These are phyloP conservation scores for Vaccinium darrowii DNA, from an alignment of 148 eudicot species.

Conservation along the genomic window DNA sequence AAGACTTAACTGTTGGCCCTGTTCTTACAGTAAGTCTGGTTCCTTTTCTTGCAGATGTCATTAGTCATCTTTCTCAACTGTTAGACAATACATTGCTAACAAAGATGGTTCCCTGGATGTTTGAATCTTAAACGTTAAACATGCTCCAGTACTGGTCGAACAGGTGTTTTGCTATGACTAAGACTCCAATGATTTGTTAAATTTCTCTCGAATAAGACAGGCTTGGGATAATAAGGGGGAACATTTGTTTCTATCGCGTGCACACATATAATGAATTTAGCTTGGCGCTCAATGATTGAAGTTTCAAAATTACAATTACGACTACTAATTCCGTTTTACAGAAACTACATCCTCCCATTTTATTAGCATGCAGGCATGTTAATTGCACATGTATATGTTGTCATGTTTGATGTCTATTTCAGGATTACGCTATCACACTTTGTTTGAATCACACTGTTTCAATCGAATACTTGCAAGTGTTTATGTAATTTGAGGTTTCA, in stretches of 20 bases:
- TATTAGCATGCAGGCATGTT: background rate
- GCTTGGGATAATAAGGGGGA: background rate
- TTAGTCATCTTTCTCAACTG: background rate
- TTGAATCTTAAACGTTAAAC: background rate
- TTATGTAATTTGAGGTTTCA: constrained; percentile 63
- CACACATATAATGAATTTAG: background rate
- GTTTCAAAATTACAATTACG: background rate
- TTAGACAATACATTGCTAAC: background rate
- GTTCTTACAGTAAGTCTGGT: constrained; percentile 71
- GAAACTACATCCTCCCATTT: too few species aligned
- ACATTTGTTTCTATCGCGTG: background rate
- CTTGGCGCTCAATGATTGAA: background rate
- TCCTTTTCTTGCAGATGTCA: background rate
- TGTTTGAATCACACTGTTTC: background rate
- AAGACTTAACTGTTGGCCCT: constrained; percentile 78
- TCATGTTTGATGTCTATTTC: background rate
- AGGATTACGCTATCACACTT: background rate
- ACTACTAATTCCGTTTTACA: background rate
- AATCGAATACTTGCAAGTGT: background rate
- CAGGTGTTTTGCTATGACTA: background rate
- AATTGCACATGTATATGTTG: background rate
- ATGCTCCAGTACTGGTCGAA: background rate
- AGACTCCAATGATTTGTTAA: background rate
- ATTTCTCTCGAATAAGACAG: background rate
- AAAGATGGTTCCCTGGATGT: background rate